Base-by-base conservation (phyloP, 257 asterid genomes). In the Paulownia fortunei region DNA sequence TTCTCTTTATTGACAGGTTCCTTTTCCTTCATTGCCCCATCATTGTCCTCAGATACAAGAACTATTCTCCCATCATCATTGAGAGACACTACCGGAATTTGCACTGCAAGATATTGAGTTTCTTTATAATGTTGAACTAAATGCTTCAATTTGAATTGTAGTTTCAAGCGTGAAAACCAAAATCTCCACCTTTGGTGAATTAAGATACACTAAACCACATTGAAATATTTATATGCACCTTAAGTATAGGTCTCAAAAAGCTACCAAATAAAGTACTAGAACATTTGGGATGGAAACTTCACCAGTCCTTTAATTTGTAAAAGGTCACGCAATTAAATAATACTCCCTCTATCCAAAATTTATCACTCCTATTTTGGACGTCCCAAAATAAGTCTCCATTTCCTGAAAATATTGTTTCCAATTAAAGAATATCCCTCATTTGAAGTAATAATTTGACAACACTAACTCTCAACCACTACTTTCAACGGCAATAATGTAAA, bases 11-110 rank as follows among this genome's bases (percentile, higher is more conserved):
- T 93, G 81, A 91, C 89, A 21, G 97, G 88, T 77, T 92, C 94
- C 72, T 86, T 88, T 75, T 81, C 93, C 69, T 80, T 75, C 65
- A 63, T 84, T 56, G 85, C 84, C 84, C 78, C 91, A 26, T 66
- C 79, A 23, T 76, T 87, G 26, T 84, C 97, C 74, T 89, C 89
- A 10, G 94, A 80, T 76, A 81, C 76, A 77, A 92, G 88, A 69
- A 93, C 92, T 69, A 96, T 80, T 74, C 97, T 88, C 52, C 99
- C 99, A 3, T 93, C 96, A 3, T 96, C 97, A 52, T 86, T 92
- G 70, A 90, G 84, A 54, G 97, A 87, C 62, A 93, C 99, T 16
- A 86, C 80, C 1, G 99, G 97, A 77, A 95, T 91, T 81, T 82
- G 89, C 88, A 91, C 99, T 95, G 95, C 89, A 75, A 87, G 70